Evolutionary conservation across 2,329 filamentous ascomycete species (phyloP).

Genomic region (Ceratocystis smalleyi): DNA sequence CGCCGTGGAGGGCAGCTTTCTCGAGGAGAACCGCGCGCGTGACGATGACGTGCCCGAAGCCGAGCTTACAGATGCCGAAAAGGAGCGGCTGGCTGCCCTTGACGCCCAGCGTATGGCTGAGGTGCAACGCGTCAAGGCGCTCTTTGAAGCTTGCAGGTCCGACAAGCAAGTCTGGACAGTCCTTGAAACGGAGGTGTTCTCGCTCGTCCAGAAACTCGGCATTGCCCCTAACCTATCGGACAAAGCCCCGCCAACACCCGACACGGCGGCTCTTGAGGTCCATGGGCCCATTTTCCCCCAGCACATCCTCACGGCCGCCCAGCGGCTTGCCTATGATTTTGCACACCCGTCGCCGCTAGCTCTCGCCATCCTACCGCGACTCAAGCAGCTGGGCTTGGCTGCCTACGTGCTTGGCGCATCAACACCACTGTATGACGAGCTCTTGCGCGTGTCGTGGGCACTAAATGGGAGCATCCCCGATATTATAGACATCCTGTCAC

Average conservation of each 20-base stretch:
- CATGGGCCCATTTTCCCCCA: slow-evolving; percentile 51
- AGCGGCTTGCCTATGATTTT: slow-evolving; percentile 43
- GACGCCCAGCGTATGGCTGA: slow-evolving; percentile 22
- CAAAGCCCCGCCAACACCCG: neutral
- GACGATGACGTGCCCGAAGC: slow-evolving; percentile 3
- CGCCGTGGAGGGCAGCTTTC: slow-evolving; percentile 27
- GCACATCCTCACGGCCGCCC: slow-evolving; percentile 42
- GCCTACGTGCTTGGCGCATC: slow-evolving; percentile 59
- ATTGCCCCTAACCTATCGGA: slow-evolving; percentile 22
- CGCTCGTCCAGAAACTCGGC: slow-evolving; percentile 40
- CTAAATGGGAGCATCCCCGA: slow-evolving; percentile 41
- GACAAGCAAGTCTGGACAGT: slow-evolving; percentile 53
- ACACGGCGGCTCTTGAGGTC: slow-evolving; percentile 30
- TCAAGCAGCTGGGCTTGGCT: slow-evolving; percentile 52
- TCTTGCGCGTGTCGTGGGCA: slow-evolving; percentile 46
- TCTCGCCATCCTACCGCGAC: slow-evolving; percentile 46
- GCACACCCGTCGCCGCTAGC: slow-evolving; percentile 40
- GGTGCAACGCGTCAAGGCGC: slow-evolving; percentile 34
- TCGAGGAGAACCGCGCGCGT: slow-evolving; percentile 24
- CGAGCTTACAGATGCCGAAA: slow-evolving; percentile 2
- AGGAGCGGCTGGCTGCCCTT: neutral
- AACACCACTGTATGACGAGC: slow-evolving; percentile 52
- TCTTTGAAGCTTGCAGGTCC: slow-evolving; percentile 40
- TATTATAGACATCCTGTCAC: slow-evolving; percentile 41
- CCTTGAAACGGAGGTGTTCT: slow-evolving; percentile 52